A percentile compares a stretch with the other conserved stretches of the same genome.
Conservation (phyloP, 805 yeast genomes). For the Spathaspora sp. region DNA sequence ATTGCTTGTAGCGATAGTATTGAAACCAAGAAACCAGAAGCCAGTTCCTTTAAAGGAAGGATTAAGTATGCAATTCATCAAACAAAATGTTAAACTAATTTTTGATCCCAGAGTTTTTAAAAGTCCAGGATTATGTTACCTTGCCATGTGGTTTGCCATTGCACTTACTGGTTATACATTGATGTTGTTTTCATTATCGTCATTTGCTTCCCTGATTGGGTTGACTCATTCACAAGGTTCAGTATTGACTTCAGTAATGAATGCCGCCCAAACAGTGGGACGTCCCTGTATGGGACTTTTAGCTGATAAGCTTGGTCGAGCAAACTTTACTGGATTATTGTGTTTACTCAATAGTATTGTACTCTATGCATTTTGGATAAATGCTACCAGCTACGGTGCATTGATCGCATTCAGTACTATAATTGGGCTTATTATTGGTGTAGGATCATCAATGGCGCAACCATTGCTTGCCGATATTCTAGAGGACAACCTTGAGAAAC, state of each 20-base stretch:
- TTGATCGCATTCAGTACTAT: conserved; percentile 27
- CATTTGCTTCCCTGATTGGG: conserved; percentile 45
- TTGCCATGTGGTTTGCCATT: conserved; percentile 33
- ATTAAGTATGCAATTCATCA: conserved; percentile 15
- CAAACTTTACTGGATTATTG: conserved; percentile 27
- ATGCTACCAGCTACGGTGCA: conserved; percentile 28
- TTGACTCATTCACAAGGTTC: conserved; percentile 28
- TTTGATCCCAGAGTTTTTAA: conserved; percentile 30
- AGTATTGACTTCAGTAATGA: conserved; percentile 31
- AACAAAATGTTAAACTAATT: conserved; percentile 25
- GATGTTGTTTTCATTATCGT: conserved; percentile 32
- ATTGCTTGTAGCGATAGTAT: conserved; percentile 35
- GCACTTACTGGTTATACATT: conserved; percentile 36
- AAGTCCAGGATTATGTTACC: conserved; percentile 17
- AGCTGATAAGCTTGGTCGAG: conserved; percentile 47
- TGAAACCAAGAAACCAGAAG: conserved; percentile 42
- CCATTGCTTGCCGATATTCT: conserved; percentile 23
- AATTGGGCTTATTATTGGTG: conserved; percentile 29
- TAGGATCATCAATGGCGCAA: conserved; percentile 22
- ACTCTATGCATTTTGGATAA: conserved; percentile 36
- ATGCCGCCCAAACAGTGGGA: conserved; percentile 46
- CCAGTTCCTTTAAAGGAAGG: conserved; percentile 20
- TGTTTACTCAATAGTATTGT: conserved; percentile 22
- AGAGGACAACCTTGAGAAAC: conserved; percentile 13
- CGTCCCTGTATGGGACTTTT: conserved; percentile 45